A percentile compares a stretch with the other conserved stretches of the same genome.
phyloP scores from a whole-genome alignment of 1,284 basidiomycete species.

The Pascua sp. region DNA sequence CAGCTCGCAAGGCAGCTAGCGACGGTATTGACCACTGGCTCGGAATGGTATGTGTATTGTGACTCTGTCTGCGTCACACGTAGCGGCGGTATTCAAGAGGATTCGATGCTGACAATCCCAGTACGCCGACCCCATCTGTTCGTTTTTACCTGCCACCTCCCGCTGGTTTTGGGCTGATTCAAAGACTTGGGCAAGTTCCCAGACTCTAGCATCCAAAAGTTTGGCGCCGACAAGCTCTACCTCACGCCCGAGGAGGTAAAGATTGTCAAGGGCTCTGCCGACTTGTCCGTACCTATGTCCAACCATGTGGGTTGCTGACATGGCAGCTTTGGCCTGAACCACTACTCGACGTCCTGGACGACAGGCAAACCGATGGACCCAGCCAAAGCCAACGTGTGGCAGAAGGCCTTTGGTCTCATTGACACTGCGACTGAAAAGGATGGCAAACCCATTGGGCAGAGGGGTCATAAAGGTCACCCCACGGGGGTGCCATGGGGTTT shows the following conservation, averaged over 20 bases:
- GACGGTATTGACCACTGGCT: conserved; percentile 12
- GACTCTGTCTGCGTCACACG: too few species aligned
- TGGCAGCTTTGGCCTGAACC: conserved; percentile 25
- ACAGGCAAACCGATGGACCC: conserved; percentile 6
- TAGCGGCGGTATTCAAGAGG: too few species aligned
- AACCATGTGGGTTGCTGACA: too few species aligned
- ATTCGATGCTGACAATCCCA: background rate
- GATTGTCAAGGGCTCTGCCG: conserved; percentile 18
- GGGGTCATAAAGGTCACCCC: conserved; percentile 29
- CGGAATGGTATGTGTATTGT: conserved; percentile 4
- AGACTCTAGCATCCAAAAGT: conserved; percentile 4
- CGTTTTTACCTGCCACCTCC: background rate
- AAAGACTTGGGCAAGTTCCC: conserved; percentile 4
- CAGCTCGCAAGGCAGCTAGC: conserved; percentile 18
- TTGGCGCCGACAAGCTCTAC: conserved; percentile 4
- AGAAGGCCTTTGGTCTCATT: conserved; percentile 6
- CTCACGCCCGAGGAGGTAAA: conserved; percentile 18
- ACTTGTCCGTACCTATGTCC: conserved; percentile 11
- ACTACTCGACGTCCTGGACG: conserved; percentile 24
- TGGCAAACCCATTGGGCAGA: conserved; percentile 25
- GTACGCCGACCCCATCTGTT: conserved; percentile 32
- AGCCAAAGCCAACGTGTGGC: background rate
- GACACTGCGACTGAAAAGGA: conserved; percentile 22
- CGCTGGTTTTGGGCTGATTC: too few species aligned
- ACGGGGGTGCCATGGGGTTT: conserved; percentile 24